Evolutionary conservation across 2,329 filamentous ascomycete genomes (phyloP), one percentile per base, ranked within the genome.

Genomic region (Sarocladiaceae sp.): DNA sequence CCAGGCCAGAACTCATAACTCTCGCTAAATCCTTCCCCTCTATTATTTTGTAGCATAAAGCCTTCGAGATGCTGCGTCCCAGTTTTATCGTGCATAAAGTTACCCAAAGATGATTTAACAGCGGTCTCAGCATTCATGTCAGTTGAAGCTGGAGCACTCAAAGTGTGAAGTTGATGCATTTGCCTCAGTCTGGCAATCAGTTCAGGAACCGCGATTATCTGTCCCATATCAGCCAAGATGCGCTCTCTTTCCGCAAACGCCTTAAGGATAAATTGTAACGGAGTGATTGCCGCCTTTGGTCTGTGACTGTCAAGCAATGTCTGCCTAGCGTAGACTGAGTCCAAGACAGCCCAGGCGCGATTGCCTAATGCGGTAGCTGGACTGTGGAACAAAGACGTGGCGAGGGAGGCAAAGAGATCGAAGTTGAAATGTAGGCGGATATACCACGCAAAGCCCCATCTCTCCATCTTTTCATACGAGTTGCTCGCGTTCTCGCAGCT

Each of bases 371-470:
- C 57, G 11, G 76, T 75, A 2, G 63, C 62, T 1, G 64, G 66
- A 31, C 72, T 69, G 23, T 68, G 65, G 50, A 67, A 71, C 11
- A 80, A 65, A 52, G 78, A 72, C 3, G 72, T 72, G 0, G 70
- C 68, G 56, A 78, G 66, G 53, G 74, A 76, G 33, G 73, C 62
- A 48, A 80, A 73, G 21, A 78, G 59, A 45, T 77, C 76, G 34
- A 73, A 58, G 51, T 78, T 74, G 55, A 80, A 77, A 51, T 77
- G 70, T 20, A 64, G 59, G 46, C 69, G 68, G 56, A 69, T 62
- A 50, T 73, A 78, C 76, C 76, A 80, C 10, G 72, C 52, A 54
- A 78, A 80, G 2, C 72, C 71, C 1, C 62, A 65, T 21, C 66
- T 61, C n/a, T 61, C 58, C 50, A 70, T 62, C 3, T 63, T 53